Percentiles rank a stretch among this genome's conserved stretches.
phyloP scores from a whole-genome alignment of 768 basidiomycete genomes.

The Kwoniella dejecticola region DNA sequence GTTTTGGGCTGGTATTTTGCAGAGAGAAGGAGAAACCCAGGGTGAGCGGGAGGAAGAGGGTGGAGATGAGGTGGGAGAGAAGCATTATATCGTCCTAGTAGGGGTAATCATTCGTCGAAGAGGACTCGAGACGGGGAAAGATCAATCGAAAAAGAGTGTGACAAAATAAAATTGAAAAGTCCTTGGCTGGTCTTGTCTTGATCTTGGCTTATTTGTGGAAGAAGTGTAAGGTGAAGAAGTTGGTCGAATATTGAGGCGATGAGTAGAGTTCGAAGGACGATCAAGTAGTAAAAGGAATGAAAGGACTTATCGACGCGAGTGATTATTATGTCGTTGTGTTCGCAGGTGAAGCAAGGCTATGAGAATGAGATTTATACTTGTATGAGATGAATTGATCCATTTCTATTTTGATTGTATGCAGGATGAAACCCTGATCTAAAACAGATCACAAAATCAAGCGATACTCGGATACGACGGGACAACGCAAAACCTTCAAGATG shows the following conservation, averaged over 20 bases:
- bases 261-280: background rate
- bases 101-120: background rate
- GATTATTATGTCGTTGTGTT: background rate
- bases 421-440: background rate
- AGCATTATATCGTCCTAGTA: constrained; percentile 11
- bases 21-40: constrained; percentile 27
- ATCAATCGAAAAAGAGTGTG: background rate
- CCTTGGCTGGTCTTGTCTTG: background rate
- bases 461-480: too few relatives aligned
- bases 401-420: too few relatives aligned
- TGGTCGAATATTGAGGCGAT: background rate
- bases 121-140: background rate
- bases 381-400: background rate
- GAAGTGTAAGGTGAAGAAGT: too few relatives aligned
- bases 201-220: too few relatives aligned
- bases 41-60: constrained; percentile 11
- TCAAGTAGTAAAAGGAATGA: background rate
- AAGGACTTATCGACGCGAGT: background rate
- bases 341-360: background rate
- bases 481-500: too few relatives aligned
- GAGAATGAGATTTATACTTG: background rate
- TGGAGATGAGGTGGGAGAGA: constrained; percentile 7
- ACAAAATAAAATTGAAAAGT: background rate
- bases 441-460: too few relatives aligned
- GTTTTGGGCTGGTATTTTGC: background rate